Evolutionary conservation across 2,329 filamentous ascomycete species (phyloP).

Genomic region (Bipolaris sorokiniana): DNA sequence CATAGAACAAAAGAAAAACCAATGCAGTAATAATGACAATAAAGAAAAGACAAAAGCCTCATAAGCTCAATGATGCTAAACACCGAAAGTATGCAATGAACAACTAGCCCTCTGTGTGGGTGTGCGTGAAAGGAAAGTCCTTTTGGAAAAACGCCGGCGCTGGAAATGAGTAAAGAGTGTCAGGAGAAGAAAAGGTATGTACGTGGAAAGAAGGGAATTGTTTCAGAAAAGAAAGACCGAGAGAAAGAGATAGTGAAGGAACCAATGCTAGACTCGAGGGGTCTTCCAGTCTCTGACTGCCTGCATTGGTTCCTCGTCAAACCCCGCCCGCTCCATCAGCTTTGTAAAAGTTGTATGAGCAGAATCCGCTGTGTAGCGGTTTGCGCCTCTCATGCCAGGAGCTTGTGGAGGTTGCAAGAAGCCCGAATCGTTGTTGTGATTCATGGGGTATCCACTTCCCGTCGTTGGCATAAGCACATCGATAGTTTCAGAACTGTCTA

Average conservation of each 20-base stretch:
- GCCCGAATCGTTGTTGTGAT: conserved; percentile 31
- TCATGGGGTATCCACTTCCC: not conserved
- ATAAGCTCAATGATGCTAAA: not conserved
- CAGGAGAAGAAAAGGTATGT: not conserved
- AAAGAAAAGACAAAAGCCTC: conserved; percentile 4
- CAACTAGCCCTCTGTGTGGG: not conserved
- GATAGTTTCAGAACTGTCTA: conserved; percentile 53
- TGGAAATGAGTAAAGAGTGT: conserved; percentile 4
- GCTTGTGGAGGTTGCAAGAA: conserved; percentile 43
- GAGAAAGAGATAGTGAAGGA: not conserved
- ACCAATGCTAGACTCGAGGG: conserved; percentile 11
- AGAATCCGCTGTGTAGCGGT: conserved; percentile 40
- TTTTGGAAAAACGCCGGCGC: conserved; percentile 15
- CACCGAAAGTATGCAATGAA: not conserved
- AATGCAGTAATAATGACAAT: not conserved
- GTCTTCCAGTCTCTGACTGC: conserved; percentile 37
- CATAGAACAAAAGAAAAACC: conserved; percentile 1
- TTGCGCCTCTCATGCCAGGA: conserved; percentile 38
- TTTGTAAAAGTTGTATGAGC: conserved; percentile 50
- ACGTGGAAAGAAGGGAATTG: not conserved
- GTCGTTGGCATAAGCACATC: conserved; percentile 48
- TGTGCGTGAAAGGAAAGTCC: not conserved
- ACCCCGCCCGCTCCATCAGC: conserved; percentile 53
- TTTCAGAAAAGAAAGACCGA: not conserved
- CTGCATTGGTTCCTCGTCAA: conserved; percentile 39